These are phyloP conservation scores for Zalaria obscura DNA, from an alignment of 2,329 filamentous ascomycete species.

Conservation along the genomic window DNA sequence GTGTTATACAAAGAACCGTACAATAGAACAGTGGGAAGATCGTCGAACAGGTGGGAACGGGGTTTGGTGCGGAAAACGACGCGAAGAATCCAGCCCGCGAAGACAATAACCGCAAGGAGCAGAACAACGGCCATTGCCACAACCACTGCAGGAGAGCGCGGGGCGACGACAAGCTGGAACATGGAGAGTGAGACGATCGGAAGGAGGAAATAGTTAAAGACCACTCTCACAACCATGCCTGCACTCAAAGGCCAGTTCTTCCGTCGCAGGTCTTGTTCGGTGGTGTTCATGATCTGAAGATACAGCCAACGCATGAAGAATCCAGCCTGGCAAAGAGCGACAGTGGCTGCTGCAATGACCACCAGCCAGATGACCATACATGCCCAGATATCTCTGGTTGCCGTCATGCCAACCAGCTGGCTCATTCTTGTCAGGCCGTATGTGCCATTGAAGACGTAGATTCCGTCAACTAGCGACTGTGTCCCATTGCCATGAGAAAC, in stretches of 20 bases:
- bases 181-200: conserved; percentile 77
- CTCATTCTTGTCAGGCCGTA: conserved; percentile 70
- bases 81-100: conserved; percentile 65
- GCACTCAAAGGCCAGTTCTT: conserved; percentile 77
- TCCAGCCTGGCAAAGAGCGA: conserved; percentile 58
- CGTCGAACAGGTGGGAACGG: conserved; percentile 80
- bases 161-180: conserved; percentile 75
- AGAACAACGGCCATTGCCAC: conserved; percentile 64
- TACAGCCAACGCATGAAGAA: conserved; percentile 68
- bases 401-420: conserved; percentile 68
- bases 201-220: conserved; percentile 85
- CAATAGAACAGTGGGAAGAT: conserved; percentile 73
- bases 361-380: conserved; percentile 87
- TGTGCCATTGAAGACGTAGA: conserved; percentile 67
- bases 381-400: conserved; percentile 73
- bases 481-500: conserved; percentile 54
- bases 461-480: conserved; percentile 60
- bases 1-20: conserved; percentile 97
- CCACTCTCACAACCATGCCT: conserved; percentile 52
- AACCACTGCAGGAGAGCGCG: conserved; percentile 51
- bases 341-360: conserved; percentile 54
- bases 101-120: conserved; percentile 56
- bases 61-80: conserved; percentile 71
- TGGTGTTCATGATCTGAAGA: conserved; percentile 53
- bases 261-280: conserved; percentile 74